Conservation (phyloP, 2,329 filamentous ascomycete genomes). For the Ambrosiella beaveri region DNA sequence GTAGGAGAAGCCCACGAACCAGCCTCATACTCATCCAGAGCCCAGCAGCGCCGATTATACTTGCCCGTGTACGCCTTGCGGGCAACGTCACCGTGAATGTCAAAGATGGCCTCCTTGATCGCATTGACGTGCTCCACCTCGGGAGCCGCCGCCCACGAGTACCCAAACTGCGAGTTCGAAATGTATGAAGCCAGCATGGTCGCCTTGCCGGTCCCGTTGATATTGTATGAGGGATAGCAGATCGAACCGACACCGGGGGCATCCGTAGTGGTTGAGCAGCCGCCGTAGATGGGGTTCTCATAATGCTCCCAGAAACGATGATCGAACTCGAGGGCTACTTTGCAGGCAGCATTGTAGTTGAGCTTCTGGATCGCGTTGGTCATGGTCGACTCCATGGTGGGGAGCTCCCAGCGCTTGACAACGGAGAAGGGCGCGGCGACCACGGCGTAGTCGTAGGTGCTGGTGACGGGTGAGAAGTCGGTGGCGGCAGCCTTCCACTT, state of each 20-base stretch:
- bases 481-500: conserved; percentile 34
- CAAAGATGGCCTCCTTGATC: conserved; percentile 46
- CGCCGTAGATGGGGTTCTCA: conserved; percentile 40
- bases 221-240: conserved; percentile 50
- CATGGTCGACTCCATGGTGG: conserved; percentile 26
- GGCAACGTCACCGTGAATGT: conserved; percentile 37
- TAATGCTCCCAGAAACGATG: conserved; percentile 43
- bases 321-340: conserved; percentile 49
- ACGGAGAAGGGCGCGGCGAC: conserved; percentile 47
- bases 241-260: conserved; percentile 43
- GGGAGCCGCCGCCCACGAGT: conserved; percentile 27
- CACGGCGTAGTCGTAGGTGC: conserved; percentile 49
- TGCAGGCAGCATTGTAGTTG: conserved; percentile 30
- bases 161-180: conserved; percentile 24
- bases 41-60: conserved; percentile 50
- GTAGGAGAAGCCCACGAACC: conserved; percentile 45
- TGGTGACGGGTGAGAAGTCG: conserved; percentile 24
- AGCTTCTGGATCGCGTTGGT: conserved; percentile 30
- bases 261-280: conserved; percentile 36
- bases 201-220: conserved; percentile 46
- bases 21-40: conserved; percentile 40
- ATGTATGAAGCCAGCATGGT: conserved; percentile 44
- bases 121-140: conserved; percentile 46
- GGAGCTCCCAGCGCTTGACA: conserved; percentile 44
- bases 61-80: conserved; percentile 41